These are phyloP conservation scores for Phlebiopsis gigantea DNA, from an alignment of 768 basidiomycete species.

Conservation along the genomic window DNA sequence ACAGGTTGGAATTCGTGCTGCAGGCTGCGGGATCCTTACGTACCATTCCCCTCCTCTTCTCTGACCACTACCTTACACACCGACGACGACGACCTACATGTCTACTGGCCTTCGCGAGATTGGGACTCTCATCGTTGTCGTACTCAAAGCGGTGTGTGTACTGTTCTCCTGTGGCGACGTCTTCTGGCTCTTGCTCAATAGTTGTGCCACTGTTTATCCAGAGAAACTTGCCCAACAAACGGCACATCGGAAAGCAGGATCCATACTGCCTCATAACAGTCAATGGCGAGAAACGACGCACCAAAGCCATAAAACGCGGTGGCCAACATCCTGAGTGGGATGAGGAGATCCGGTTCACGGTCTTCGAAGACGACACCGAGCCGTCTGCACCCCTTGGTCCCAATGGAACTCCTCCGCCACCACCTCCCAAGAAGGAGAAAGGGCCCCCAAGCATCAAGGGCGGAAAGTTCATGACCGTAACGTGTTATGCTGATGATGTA, in stretches of 20 bases:
- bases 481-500: slow-evolving; percentile 92
- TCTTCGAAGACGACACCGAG: slow-evolving; percentile 64
- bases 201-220: slow-evolving; percentile 23
- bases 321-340: slow-evolving; percentile 99
- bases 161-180: slow-evolving; percentile 2
- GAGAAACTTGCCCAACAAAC: slow-evolving; percentile 88
- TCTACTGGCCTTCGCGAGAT: slow-evolving; percentile 65
- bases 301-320: slow-evolving; percentile 92
- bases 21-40: slow-evolving; percentile 5
- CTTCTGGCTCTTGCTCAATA: slow-evolving; percentile 4
- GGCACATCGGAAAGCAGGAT: slow-evolving; percentile 94
- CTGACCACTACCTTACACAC: slow-evolving; percentile 5
- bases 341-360: slow-evolving; percentile 90
- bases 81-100: slow-evolving; percentile 32
- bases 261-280: slow-evolving; percentile 84
- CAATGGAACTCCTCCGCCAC: slow-evolving; percentile 44
- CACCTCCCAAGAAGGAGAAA: slow-evolving; percentile 66
- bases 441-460: slow-evolving; percentile 52
- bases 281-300: slow-evolving; percentile 80
- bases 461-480: slow-evolving; percentile 69
- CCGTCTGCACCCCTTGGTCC: slow-evolving; percentile 33
- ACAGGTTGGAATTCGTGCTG: not conserved
- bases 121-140: slow-evolving; percentile 90
- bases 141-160: slow-evolving; percentile 83
- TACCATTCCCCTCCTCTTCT: slow-evolving; percentile 1